Evolutionary conservation across 331 rosid genomes (phyloP).

Genomic region (Phaseolus coccineus): DNA sequence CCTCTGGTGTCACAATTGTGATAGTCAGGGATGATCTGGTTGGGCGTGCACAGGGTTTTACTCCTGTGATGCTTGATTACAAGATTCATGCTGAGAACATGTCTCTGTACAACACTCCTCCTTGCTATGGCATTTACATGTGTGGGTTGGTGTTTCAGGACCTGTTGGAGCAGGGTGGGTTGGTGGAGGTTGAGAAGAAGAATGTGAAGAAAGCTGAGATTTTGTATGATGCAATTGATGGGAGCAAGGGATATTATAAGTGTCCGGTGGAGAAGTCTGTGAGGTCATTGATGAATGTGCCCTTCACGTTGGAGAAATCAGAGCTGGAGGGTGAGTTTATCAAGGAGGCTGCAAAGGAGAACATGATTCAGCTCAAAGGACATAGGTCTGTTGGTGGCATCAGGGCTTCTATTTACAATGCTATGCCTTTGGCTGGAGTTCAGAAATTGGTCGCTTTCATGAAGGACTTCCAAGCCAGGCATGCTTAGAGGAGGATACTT

Average conservation of each 20-base stretch:
- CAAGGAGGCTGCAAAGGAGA: slow-evolving; percentile 89
- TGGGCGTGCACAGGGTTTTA: slow-evolving; percentile 67
- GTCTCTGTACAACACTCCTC: slow-evolving; percentile 90
- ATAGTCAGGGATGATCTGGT: slow-evolving; percentile 84
- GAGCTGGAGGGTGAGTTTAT: slow-evolving; percentile 89
- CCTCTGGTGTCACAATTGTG: slow-evolving; percentile 89
- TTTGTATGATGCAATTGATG: slow-evolving; percentile 73
- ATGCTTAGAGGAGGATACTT: slow-evolving; percentile 43
- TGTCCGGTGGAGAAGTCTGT: slow-evolving; percentile 90
- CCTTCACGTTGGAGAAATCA: slow-evolving; percentile 84
- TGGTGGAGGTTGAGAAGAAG: slow-evolving; percentile 48
- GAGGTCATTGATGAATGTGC: slow-evolving; percentile 95
- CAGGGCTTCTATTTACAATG: slow-evolving; percentile 96
- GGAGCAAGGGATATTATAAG: slow-evolving; percentile 78
- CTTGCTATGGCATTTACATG: slow-evolving; percentile 88
- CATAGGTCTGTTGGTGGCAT: slow-evolving; percentile 97
- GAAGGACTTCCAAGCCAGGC: slow-evolving; percentile 88
- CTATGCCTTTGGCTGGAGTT: slow-evolving; percentile 96
- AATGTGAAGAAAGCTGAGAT: slow-evolving; percentile 79
- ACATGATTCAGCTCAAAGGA: slow-evolving; percentile 95
- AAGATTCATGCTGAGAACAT: slow-evolving; percentile 84
- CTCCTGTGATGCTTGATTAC: slow-evolving; percentile 93
- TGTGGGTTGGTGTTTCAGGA: slow-evolving; percentile 96
- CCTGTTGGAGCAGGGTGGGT: slow-evolving; percentile 81
- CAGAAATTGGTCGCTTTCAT: slow-evolving; percentile 92